phyloP scores from a whole-genome alignment of 1,139 yeast species.

The Yamadazyma spencermartinsiae region DNA sequence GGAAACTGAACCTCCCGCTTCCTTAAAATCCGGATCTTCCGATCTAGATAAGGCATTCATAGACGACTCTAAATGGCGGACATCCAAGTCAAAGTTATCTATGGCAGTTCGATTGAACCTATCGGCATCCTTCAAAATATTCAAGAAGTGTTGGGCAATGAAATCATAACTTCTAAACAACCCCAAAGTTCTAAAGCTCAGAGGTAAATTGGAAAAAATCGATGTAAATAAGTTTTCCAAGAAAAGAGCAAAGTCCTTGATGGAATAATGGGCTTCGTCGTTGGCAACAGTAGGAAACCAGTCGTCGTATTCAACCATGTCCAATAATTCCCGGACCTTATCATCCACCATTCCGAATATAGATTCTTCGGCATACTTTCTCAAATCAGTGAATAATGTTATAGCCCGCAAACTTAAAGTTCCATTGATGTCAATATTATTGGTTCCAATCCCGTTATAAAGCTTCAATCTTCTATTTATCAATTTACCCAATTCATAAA shows the following conservation, averaged over 20 bases:
- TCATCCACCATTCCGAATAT: conserved; percentile 79
- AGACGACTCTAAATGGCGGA: conserved; percentile 41
- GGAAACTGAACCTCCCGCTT: conserved; percentile 38
- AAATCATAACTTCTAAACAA: conserved; percentile 86
- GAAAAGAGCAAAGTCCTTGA: conserved; percentile 85
- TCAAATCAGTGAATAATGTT: conserved; percentile 56
- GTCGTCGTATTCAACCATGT: conserved; percentile 87
- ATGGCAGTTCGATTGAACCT: conserved; percentile 42
- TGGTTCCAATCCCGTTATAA: conserved; percentile 55
- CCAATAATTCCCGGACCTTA: conserved; percentile 77
- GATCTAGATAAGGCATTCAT: conserved; percentile 25
- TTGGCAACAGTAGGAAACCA: conserved; percentile 48
- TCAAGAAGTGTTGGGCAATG: conserved; percentile 69
- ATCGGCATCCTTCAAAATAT: conserved; percentile 53
- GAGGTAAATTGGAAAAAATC: conserved; percentile 82
- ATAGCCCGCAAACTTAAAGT: conserved; percentile 44
- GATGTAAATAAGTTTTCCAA: conserved; percentile 84
- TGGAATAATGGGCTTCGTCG: conserved; percentile 68
- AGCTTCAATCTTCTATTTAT: conserved; percentile 45
- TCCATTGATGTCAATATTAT: conserved; percentile 40
- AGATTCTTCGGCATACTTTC: conserved; percentile 77
- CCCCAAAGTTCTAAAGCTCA: conserved; percentile 72
- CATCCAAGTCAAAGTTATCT: conserved; percentile 46
- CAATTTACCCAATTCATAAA: conserved; percentile 54
- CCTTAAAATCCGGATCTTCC: conserved; percentile 16